Percentiles rank a stretch among this genome's conserved stretches.
phyloP scores from a whole-genome alignment of 495 filamentous ascomycete genomes.

The Patellaria atrata region DNA sequence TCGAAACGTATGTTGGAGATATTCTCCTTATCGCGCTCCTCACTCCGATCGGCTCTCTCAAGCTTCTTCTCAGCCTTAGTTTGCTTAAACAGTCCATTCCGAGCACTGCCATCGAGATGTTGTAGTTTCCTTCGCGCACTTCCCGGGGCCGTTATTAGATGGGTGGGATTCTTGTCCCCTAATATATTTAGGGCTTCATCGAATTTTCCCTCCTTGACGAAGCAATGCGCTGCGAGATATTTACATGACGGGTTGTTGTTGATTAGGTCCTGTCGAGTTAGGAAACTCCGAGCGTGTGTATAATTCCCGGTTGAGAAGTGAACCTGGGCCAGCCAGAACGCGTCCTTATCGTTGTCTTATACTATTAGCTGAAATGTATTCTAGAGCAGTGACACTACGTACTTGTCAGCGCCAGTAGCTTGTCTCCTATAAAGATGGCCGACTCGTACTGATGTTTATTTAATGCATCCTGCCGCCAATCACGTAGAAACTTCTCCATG shows the following conservation, averaged over 20 bases:
- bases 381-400: slow-evolving; percentile 19
- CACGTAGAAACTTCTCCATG: slow-evolving; percentile 85
- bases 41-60: slow-evolving; percentile 42
- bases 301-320: slow-evolving; percentile 93
- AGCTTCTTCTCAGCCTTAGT: slow-evolving; percentile 33
- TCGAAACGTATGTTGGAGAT: slow-evolving; percentile 67
- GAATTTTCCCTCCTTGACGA: slow-evolving; percentile 78
- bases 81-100: slow-evolving; percentile 30
- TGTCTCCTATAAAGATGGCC: slow-evolving; percentile 93
- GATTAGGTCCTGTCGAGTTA: slow-evolving; percentile 74
- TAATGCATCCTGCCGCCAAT: slow-evolving; percentile 84
- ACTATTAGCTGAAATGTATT: slow-evolving; percentile 5
- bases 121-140: slow-evolving; percentile 47
- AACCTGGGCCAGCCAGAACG: slow-evolving; percentile 86
- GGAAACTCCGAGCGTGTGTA: slow-evolving; percentile 69
- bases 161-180: slow-evolving; percentile 80
- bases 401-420: slow-evolving; percentile 89
- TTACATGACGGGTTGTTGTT: slow-evolving; percentile 67
- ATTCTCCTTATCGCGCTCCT: slow-evolving; percentile 54
- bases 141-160: slow-evolving; percentile 55
- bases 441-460: slow-evolving; percentile 91
- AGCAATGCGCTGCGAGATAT: slow-evolving; percentile 85
- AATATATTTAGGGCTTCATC: slow-evolving; percentile 79
- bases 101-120: slow-evolving; percentile 27
- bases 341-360: slow-evolving; percentile 74